Conservation (phyloP, 495 filamentous ascomycete genomes). For the Oleoguttula mirabilis region DNA sequence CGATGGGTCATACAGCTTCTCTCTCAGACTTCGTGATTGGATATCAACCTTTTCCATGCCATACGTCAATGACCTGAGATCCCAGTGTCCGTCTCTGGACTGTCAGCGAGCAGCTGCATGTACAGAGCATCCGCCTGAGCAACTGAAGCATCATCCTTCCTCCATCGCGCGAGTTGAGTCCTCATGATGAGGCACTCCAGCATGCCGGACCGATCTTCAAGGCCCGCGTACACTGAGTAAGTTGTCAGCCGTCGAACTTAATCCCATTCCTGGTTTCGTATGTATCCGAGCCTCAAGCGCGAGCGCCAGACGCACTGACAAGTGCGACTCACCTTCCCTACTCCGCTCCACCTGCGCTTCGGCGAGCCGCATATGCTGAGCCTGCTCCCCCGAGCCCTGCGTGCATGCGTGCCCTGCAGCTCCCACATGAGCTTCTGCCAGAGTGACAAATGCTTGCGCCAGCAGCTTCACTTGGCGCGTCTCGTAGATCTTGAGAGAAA, state of each 20-base stretch:
- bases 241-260: not conserved
- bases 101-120: slow-evolving; percentile 1
- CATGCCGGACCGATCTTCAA: not conserved
- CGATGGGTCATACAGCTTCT: too few species aligned
- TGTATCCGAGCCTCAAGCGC: too few species aligned
- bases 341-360: slow-evolving; percentile 1
- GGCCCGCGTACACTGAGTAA: slow-evolving; percentile 3
- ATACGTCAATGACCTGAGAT: too few species aligned
- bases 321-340: not conserved
- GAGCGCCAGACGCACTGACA: not conserved
- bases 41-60: too few species aligned
- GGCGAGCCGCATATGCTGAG: slow-evolving; percentile 3
- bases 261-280: too few species aligned
- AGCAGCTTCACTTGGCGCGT: not conserved
- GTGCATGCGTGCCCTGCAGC: slow-evolving; percentile 47
- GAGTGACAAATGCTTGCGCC: slow-evolving; percentile 43
- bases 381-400: slow-evolving; percentile 20
- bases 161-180: slow-evolving; percentile 1
- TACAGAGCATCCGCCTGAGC: slow-evolving; percentile 4
- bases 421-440: slow-evolving; percentile 77
- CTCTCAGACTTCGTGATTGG: too few species aligned
- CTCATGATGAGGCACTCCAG: slow-evolving; percentile 10
- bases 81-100: too few species aligned
- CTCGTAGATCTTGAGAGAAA: slow-evolving; percentile 4
- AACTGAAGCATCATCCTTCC: slow-evolving; percentile 3